These are phyloP conservation scores for Ormosia emarginata DNA, from an alignment of 306 rosid genomes.

Conservation along the genomic window DNA sequence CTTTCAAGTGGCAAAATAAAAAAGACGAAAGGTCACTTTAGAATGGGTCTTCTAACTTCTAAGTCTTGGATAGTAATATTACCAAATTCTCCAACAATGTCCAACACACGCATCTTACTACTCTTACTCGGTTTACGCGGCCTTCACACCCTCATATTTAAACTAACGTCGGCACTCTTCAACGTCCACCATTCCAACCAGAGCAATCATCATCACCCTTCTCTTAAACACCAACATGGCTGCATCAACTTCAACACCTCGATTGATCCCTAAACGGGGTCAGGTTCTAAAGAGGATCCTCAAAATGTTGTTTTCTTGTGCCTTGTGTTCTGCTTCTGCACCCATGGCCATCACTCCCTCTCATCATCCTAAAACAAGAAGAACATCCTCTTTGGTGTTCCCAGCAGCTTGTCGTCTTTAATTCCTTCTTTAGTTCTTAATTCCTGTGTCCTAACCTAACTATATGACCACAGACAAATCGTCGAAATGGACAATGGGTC, in stretches of 20 bases:
- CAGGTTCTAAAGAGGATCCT: slow-evolving; percentile 21
- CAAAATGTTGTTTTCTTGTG: background rate
- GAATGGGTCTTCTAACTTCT: background rate
- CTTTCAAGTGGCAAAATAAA: no score
- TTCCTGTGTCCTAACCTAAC: background rate
- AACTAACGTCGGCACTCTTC: slow-evolving; percentile 27
- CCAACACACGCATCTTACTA: background rate
- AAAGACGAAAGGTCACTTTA: background rate
- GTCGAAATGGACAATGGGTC: background rate
- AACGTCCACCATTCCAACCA: background rate
- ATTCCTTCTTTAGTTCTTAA: background rate
- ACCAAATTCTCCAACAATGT: background rate
- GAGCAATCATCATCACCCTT: background rate
- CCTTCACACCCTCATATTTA: background rate
- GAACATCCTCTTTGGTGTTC: background rate
- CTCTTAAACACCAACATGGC: background rate
- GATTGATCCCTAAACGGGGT: slow-evolving; percentile 28
- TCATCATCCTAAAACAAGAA: background rate
- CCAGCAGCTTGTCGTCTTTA: background rate
- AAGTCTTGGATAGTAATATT: background rate
- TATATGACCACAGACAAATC: background rate
- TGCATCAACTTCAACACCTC: background rate
- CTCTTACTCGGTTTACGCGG: slow-evolving; percentile 1
- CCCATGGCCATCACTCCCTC: background rate
- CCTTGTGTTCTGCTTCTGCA: background rate